phyloP scores from a whole-genome alignment of 257 asterid genomes.

The Solanum medicagineum region DNA sequence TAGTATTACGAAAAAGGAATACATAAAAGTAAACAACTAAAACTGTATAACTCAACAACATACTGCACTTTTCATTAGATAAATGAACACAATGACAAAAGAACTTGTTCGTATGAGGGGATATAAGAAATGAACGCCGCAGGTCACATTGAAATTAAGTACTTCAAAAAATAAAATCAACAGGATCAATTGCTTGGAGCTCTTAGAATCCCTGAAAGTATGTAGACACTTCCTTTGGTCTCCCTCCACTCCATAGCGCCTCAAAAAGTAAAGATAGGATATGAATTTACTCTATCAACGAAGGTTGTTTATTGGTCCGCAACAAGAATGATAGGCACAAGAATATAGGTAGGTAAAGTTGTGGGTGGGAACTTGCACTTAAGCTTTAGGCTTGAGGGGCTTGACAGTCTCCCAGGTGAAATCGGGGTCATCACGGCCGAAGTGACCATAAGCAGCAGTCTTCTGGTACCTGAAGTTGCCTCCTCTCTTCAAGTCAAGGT shows the following conservation, averaged over 20 bases:
- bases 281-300: slow-evolving; percentile 7
- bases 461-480: slow-evolving; percentile 63
- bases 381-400: slow-evolving; percentile 52
- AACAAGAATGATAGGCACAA: not conserved
- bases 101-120: not conserved
- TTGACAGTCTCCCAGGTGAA: slow-evolving; percentile 71
- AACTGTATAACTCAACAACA: not conserved
- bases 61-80: not conserved
- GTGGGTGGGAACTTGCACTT: not conserved
- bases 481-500: slow-evolving; percentile 60
- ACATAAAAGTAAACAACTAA: not conserved
- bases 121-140: not conserved
- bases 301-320: slow-evolving; percentile 15
- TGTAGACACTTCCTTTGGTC: not conserved
- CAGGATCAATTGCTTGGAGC: not conserved
- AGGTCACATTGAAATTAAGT: not conserved
- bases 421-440: slow-evolving; percentile 57
- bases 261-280: not conserved
- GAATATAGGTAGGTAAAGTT: not conserved
- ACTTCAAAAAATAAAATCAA: not conserved
- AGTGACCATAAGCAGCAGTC: slow-evolving; percentile 71
- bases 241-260: not conserved
- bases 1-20: not conserved
- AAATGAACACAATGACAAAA: not conserved
- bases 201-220: not conserved